phyloP scores from a whole-genome alignment of 169 alveolate genomes.

The Amoebophrya sp. region DNA sequence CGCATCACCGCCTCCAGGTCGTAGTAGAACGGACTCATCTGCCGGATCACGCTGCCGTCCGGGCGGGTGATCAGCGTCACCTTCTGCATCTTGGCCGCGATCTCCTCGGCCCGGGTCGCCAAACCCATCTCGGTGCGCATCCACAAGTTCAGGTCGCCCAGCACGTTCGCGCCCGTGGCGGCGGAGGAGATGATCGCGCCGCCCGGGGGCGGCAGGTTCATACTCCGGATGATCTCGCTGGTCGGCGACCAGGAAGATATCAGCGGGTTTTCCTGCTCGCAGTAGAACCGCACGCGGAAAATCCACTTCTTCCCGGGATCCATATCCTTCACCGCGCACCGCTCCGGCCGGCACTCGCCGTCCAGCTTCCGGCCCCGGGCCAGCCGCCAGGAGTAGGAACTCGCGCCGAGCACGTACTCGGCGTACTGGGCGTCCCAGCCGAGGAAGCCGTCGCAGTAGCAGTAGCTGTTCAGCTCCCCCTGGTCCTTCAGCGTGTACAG shows the following conservation, averaged over 20 bases:
- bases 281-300: background rate
- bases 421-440: slow-evolving; percentile 17
- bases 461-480: background rate
- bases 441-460: slow-evolving; percentile 18
- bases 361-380: background rate
- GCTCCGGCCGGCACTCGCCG: background rate
- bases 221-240: background rate
- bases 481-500: background rate
- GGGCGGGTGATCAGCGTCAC: background rate
- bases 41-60: background rate
- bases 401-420: background rate
- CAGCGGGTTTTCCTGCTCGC: background rate
- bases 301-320: background rate
- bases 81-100: background rate
- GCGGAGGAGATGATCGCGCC: background rate
- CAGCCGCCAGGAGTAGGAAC: background rate
- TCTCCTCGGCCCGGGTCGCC: background rate
- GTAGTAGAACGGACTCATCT: background rate
- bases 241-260: background rate
- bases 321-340: background rate
- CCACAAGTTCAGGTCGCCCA: background rate
- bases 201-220: slow-evolving; percentile 23
- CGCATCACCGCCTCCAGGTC: background rate
- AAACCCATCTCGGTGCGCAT: background rate
- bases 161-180: background rate